These are phyloP conservation scores for Pontederia crassipes DNA, from an alignment of 176 grass and related monocot species.

Conservation along the genomic window DNA sequence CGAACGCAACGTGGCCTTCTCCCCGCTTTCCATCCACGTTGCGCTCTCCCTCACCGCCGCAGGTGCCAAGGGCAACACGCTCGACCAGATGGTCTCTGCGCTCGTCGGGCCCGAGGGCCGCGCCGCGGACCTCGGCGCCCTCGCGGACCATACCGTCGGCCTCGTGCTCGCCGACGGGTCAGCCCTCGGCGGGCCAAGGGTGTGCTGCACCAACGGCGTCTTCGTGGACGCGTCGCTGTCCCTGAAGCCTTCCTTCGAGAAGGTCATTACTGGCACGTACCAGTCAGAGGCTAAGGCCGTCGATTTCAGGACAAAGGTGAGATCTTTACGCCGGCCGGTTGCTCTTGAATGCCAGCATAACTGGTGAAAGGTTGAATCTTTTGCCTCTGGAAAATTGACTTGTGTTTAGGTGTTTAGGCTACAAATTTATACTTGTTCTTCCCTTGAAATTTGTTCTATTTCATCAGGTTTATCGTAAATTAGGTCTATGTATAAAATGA, in stretches of 20 bases:
- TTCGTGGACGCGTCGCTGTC: conserved; percentile 43
- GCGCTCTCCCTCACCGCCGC: conserved; percentile 31
- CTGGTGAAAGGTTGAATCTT: neutral
- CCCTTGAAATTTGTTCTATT: too few species aligned
- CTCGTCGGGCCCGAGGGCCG: conserved; percentile 13
- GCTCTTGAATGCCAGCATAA: neutral
- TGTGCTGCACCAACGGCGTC: conserved; percentile 50
- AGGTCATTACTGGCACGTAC: conserved; percentile 27
- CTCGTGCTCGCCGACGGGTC: conserved; percentile 7
- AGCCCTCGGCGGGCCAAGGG: conserved; percentile 23
- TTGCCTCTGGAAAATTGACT: too few species aligned
- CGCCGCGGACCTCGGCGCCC: conserved; percentile 19
- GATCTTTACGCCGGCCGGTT: neutral
- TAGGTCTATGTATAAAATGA: too few species aligned
- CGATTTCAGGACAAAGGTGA: conserved; percentile 32
- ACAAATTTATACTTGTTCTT: neutral
- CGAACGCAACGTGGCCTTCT: conserved; percentile 25
- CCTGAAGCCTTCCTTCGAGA: conserved; percentile 31
- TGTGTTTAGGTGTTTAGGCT: too few species aligned
- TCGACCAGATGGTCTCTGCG: conserved; percentile 35
- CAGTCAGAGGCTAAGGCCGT: conserved; percentile 26
- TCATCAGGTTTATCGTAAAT: too few species aligned
- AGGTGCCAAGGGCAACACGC: conserved; percentile 22
- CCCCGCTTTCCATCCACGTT: conserved; percentile 37
- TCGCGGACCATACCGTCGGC: neutral